Evolutionary conservation across 2,329 filamentous ascomycete genomes (phyloP), one percentile per base, ranked within the genome.

Genomic region (Metarhizium album): DNA sequence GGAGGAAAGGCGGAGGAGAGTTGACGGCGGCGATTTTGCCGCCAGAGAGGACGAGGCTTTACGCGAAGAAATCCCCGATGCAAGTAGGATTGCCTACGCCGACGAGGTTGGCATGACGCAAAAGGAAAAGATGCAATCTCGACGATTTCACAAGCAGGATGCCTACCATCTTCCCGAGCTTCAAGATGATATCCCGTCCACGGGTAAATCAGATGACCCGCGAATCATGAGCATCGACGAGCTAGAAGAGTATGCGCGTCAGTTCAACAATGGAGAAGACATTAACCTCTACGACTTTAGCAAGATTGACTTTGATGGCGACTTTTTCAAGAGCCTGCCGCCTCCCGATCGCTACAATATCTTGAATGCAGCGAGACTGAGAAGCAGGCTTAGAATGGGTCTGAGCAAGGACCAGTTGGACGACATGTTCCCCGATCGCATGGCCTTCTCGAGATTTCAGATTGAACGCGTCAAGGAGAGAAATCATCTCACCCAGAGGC

Each of bases 211-310:
- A 3, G 88, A 96, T 55, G 93, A 98, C 66, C 91, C 91, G 3
- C 80, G 94, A 16, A 91, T 98, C 60, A 97, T 98, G 93, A 94
- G 86, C 49, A 79, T 94, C 23, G 89, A 95, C 62, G 91, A 98
- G 64, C 71, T 98, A 52, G 89, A 97, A 68, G 85, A 91, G 57
- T 98, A 98, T 64, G 91, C 94, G 3, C 77, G 84, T 48, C 90
- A 97, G 56, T 97, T 97, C 61, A 82, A 96, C 60, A 82, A 82
- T 54, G 93, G 93, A 50, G 90, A 97, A 67, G 91, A 97, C 64
- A 86, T 97, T 59, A 84, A 84, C 57, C 69, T 90, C 4, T 97
- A 97, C 67, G 91, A 97, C 68, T 98, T 98, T 64, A 94, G 87
- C 63, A 97, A 97, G 69, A 98, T 98, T 59, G 93, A 98, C 64